Percentiles rank a stretch among this genome's conserved stretches.
phyloP scores from a whole-genome alignment of 331 rosid species.

The Pyrus hybrid region DNA sequence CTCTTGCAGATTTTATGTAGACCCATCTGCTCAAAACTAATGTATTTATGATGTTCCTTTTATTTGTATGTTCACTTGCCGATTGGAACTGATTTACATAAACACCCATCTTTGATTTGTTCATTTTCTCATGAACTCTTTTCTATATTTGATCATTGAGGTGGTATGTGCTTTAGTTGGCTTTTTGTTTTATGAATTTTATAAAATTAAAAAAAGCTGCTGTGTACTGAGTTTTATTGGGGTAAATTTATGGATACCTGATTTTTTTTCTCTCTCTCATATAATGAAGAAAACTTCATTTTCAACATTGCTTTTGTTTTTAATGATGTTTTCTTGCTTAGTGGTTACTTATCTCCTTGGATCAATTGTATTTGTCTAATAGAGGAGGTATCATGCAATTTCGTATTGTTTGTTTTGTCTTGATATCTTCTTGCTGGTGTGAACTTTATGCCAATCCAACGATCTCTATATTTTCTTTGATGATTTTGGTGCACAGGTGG shows the following conservation, averaged over 20 bases:
- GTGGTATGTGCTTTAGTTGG: slow-evolving; percentile 6
- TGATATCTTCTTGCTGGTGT: neutral
- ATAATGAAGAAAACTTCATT: neutral
- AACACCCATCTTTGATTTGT: neutral
- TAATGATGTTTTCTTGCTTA: slow-evolving; percentile 1
- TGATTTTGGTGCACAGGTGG: slow-evolving; percentile 36
- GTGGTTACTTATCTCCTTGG: neutral
- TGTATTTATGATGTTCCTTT: slow-evolving; percentile 17
- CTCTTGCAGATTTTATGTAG: slow-evolving; percentile 9
- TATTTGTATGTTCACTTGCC: slow-evolving; percentile 14
- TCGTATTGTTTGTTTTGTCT: neutral
- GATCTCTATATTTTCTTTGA: neutral
- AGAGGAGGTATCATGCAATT: slow-evolving; percentile 27
- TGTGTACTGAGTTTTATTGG: neutral
- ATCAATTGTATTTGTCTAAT: slow-evolving; percentile 16
- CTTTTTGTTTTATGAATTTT: neutral
- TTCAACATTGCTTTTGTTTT: neutral
- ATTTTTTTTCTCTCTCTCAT: neutral
- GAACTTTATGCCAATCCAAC: neutral
- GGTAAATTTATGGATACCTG: neutral
- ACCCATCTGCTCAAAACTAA: slow-evolving; percentile 18
- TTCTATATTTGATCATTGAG: neutral
- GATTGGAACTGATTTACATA: slow-evolving; percentile 5
- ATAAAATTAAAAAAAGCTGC: neutral
- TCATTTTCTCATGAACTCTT: neutral